These are phyloP conservation scores for Fusarium avenaceum DNA, from an alignment of 2,329 filamentous ascomycete genomes.

Conservation along the genomic window DNA sequence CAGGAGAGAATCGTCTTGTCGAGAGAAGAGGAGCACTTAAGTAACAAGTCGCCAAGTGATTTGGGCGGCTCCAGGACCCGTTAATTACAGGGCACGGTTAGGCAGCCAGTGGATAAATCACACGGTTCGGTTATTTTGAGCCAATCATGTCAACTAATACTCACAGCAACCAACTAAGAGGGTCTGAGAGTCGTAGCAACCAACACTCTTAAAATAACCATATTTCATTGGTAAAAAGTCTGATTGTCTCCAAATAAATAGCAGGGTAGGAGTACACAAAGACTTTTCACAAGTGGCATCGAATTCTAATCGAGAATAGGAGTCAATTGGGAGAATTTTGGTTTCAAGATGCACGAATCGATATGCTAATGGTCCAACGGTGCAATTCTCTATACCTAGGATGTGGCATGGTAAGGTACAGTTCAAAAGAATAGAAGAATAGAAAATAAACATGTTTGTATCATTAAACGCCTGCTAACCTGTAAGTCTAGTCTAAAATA, in stretches of 20 bases:
- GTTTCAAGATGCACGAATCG: too few relatives aligned
- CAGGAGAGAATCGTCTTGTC: background rate
- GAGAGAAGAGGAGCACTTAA: background rate
- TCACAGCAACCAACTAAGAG: background rate
- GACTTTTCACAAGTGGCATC: too few relatives aligned
- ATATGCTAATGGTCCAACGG: too few relatives aligned
- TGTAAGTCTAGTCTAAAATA: background rate
- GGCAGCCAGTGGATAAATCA: background rate
- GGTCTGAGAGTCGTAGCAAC: background rate
- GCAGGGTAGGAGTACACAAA: too few relatives aligned
- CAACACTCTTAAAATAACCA: background rate
- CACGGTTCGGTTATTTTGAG: accelerated
- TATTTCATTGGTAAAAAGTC: background rate
- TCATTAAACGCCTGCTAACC: background rate
- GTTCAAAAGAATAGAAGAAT: too few relatives aligned
- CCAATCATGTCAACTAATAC: background rate
- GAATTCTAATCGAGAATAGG: too few relatives aligned
- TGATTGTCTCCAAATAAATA: too few relatives aligned
- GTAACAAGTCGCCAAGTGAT: background rate
- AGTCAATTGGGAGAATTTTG: too few relatives aligned
- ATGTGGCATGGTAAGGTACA: too few relatives aligned
- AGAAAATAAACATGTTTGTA: too few relatives aligned
- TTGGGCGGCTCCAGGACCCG: background rate
- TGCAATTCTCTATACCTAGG: too few relatives aligned
- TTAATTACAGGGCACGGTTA: constrained; percentile 11